These are phyloP conservation scores for Prunus mume DNA, from an alignment of 306 rosid genomes.

Conservation along the genomic window DNA sequence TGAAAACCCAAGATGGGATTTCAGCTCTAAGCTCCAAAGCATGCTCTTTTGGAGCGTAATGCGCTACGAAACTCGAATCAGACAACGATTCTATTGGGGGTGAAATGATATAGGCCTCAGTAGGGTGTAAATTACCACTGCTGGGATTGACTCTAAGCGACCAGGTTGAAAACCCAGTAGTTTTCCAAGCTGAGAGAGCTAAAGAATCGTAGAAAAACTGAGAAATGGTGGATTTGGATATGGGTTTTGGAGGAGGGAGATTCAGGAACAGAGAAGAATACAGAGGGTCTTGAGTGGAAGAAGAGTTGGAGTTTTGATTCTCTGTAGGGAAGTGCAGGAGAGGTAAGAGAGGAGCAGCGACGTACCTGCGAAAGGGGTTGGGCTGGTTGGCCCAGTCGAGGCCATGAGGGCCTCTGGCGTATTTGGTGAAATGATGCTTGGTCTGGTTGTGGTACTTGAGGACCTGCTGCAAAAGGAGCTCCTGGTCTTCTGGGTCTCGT, in stretches of 20 bases:
- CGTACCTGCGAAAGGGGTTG: conserved; percentile 86
- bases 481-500: conserved; percentile 30
- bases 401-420: conserved; percentile 82
- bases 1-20: conserved; percentile 55
- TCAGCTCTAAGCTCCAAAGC: conserved; percentile 70
- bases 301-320: not conserved
- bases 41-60: conserved; percentile 93
- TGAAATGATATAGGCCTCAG: conserved; percentile 72
- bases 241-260: conserved; percentile 66
- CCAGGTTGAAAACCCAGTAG: conserved; percentile 66
- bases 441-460: conserved; percentile 76
- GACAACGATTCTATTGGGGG: conserved; percentile 51
- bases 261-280: conserved; percentile 64
- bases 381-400: conserved; percentile 99
- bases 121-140: conserved; percentile 88
- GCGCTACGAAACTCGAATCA: conserved; percentile 63
- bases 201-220: conserved; percentile 73
- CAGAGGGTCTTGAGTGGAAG: conserved; percentile 31
- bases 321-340: conserved; percentile 55
- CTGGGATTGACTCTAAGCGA: conserved; percentile 93
- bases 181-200: conserved; percentile 92
- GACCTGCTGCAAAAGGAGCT: conserved; percentile 39
- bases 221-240: conserved; percentile 67
- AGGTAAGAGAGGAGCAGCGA: conserved; percentile 60
- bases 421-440: conserved; percentile 64